A percentile compares a stretch with the other conserved stretches of the same genome.
These are phyloP conservation scores for Neurospora sp. DNA, from an alignment of 495 filamentous ascomycete species.

Conservation along the genomic window DNA sequence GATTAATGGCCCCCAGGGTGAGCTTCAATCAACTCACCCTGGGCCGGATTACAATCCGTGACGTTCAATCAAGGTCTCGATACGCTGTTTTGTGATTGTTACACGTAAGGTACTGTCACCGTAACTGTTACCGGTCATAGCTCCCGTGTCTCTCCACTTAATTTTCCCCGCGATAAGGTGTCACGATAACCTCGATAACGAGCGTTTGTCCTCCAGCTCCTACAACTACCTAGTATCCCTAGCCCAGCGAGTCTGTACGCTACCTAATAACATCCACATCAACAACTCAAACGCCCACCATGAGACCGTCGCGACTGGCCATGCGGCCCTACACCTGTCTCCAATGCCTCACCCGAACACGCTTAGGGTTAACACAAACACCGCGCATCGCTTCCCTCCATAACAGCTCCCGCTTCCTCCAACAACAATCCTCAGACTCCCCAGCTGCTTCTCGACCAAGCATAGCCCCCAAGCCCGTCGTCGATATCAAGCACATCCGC, in stretches of 20 bases:
- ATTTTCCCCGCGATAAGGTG: not conserved
- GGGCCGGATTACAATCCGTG: not conserved
- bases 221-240: not conserved
- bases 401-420: slow-evolving; percentile 5
- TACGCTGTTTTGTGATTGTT: not conserved
- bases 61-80: not conserved
- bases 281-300: slow-evolving; percentile 4
- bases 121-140: not conserved
- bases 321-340: slow-evolving; percentile 18
- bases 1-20: too few relatives aligned
- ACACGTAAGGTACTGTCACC: not conserved
- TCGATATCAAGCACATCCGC: slow-evolving; percentile 85
- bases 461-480: slow-evolving; percentile 67
- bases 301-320: slow-evolving; percentile 11
- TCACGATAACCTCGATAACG: not conserved
- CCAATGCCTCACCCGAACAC: slow-evolving; percentile 17
- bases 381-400: not conserved
- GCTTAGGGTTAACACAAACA: not conserved
- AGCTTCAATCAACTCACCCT: too few relatives aligned
- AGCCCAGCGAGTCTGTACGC: not conserved
- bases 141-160: not conserved
- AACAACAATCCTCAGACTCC: not conserved
- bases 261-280: not conserved
- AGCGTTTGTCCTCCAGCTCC: not conserved
- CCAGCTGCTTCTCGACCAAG: slow-evolving; percentile 33